These are phyloP conservation scores for Rugonectria rugulosa DNA, from an alignment of 2,329 filamentous ascomycete species.

Conservation along the genomic window DNA sequence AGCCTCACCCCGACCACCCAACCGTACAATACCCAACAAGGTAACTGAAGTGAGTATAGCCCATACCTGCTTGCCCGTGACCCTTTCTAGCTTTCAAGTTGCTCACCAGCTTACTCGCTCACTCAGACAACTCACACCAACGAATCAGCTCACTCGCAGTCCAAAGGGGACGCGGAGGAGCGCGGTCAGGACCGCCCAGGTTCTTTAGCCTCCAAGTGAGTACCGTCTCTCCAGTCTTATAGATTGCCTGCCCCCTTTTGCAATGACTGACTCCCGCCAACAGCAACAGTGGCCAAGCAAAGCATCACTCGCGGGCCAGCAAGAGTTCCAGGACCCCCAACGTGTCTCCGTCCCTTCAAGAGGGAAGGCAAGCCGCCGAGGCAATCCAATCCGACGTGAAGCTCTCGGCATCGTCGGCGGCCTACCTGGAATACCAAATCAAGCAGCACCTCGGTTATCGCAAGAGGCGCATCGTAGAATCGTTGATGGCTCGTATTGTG, in stretches of 20 bases:
- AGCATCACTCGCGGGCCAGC: slow-evolving; percentile 20
- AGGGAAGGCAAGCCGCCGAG: slow-evolving; percentile 34
- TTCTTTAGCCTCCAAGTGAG: slow-evolving; percentile 32
- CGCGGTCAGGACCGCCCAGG: slow-evolving; percentile 33
- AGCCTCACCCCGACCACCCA: slow-evolving; percentile 28
- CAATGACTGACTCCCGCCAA: slow-evolving; percentile 4
- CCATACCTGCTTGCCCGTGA: not conserved
- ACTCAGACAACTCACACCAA: slow-evolving; percentile 19
- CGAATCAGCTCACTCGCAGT: slow-evolving; percentile 14
- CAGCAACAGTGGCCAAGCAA: slow-evolving; percentile 24
- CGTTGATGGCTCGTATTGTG: slow-evolving; percentile 23
- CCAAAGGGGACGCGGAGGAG: slow-evolving; percentile 33
- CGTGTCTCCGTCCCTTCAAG: slow-evolving; percentile 27
- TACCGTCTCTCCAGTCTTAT: not conserved
- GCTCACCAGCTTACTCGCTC: not conserved
- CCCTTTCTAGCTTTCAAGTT: not conserved
- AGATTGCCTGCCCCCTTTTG: too few relatives aligned
- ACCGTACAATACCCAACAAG: slow-evolving; percentile 11
- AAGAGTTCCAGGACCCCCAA: slow-evolving; percentile 24
- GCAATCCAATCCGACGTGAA: slow-evolving; percentile 24
- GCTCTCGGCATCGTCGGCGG: slow-evolving; percentile 17
- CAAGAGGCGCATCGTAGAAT: slow-evolving; percentile 21
- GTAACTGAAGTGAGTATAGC: slow-evolving; percentile 14
- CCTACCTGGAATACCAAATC: slow-evolving; percentile 22
- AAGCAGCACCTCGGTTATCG: slow-evolving; percentile 18